phyloP scores from a whole-genome alignment of 2,329 filamentous ascomycete species.

The Ophiostoma sp. region DNA sequence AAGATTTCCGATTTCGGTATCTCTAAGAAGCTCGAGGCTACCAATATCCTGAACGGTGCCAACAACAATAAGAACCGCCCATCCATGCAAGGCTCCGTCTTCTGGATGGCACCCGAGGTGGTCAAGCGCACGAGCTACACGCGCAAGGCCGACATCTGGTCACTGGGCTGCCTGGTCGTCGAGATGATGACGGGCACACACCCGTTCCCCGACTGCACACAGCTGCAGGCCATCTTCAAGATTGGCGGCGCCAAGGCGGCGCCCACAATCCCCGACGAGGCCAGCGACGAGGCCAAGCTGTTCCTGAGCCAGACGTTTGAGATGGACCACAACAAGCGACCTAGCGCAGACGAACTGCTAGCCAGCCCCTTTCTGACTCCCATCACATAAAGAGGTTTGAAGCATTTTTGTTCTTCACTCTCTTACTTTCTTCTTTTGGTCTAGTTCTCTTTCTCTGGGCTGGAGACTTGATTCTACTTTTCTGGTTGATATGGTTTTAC shows the following conservation, averaged over 20 bases:
- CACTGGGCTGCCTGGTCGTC: conserved; percentile 90
- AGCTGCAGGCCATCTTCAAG: conserved; percentile 98
- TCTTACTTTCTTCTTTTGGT: conserved; percentile 24
- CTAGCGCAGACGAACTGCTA: conserved; percentile 87
- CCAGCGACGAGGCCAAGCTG: conserved; percentile 76
- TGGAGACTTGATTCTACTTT: background rate
- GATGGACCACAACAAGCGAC: conserved; percentile 88
- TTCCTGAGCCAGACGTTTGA: conserved; percentile 93
- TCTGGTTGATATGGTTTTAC: background rate
- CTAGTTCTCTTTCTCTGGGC: background rate
- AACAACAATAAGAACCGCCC: conserved; percentile 68
- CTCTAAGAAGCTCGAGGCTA: conserved; percentile 93
- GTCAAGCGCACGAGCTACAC: conserved; percentile 98
- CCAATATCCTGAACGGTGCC: conserved; percentile 73
- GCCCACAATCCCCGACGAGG: conserved; percentile 83
- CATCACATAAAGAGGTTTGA: conserved; percentile 47
- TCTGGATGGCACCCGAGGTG: conserved; percentile 99
- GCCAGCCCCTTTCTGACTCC: conserved; percentile 78
- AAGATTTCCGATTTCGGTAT: conserved; percentile 99
- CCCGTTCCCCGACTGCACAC: conserved; percentile 94
- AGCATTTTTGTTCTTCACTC: background rate
- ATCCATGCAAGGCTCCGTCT: conserved; percentile 94
- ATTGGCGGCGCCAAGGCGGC: conserved; percentile 86
- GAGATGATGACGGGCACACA: conserved; percentile 99
- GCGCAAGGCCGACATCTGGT: conserved; percentile 98